phyloP scores from a whole-genome alignment of 73 alveolate species.

The Uronychia binucleata region DNA sequence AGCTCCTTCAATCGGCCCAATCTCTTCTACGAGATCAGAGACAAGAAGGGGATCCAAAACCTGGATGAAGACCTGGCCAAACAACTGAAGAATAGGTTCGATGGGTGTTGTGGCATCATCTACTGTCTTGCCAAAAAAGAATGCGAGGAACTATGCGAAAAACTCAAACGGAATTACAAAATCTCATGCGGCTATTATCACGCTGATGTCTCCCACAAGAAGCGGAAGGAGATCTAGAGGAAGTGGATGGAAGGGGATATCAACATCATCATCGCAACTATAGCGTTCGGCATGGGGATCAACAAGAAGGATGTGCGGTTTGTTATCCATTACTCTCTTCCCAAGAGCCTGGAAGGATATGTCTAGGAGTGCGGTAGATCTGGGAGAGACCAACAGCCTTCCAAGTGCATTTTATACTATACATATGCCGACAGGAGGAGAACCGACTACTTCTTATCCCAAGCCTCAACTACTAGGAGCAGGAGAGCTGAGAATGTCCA shows the following conservation, averaged over 20 bases:
- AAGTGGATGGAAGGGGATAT: slow-evolving; percentile 95
- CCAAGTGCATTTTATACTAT: slow-evolving; percentile 91
- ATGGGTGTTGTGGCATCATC: slow-evolving; percentile 85
- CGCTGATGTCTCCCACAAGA: slow-evolving; percentile 83
- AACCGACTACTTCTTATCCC: slow-evolving; percentile 68
- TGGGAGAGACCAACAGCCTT: slow-evolving; percentile 93
- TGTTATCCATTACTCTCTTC: slow-evolving; percentile 97
- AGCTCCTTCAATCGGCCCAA: slow-evolving; percentile 93
- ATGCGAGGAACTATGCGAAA: slow-evolving; percentile 88
- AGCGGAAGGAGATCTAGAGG: slow-evolving; percentile 79
- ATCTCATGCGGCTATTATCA: slow-evolving; percentile 94
- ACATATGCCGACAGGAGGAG: slow-evolving; percentile 81
- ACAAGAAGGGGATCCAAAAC: slow-evolving; percentile 66
- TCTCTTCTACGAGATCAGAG: slow-evolving; percentile 87
- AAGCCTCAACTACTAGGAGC: slow-evolving; percentile 21
- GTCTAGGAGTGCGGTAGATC: slow-evolving; percentile 97
- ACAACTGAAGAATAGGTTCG: slow-evolving; percentile 57
- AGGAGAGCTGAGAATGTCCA: slow-evolving; percentile 60
- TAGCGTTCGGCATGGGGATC: slow-evolving; percentile 99
- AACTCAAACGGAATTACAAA: slow-evolving; percentile 62
- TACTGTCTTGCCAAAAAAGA: slow-evolving; percentile 95
- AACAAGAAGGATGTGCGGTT: slow-evolving; percentile 98
- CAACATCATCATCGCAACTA: slow-evolving; percentile 97
- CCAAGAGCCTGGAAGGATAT: slow-evolving; percentile 91
- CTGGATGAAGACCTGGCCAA: slow-evolving; percentile 73